Evolutionary conservation across 164 flowering plant species (phyloP).

Genomic region (Saururus chinensis): DNA sequence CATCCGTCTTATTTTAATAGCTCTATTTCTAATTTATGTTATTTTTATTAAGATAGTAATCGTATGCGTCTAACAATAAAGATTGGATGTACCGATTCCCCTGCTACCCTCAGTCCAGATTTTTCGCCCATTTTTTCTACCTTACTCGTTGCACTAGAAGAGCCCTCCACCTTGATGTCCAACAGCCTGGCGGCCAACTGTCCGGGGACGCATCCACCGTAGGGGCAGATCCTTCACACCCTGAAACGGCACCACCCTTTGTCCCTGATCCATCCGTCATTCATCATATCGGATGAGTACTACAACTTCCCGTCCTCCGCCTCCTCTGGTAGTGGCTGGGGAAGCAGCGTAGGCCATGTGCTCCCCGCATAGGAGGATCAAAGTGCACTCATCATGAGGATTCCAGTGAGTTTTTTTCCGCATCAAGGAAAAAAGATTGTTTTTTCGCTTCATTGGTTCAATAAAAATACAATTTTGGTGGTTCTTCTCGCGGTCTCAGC

Average conservation of each 20-base stretch:
- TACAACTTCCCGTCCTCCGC: constrained; percentile 11
- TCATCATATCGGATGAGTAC: constrained; percentile 20
- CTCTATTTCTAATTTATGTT: no score
- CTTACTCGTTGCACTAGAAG: neutral
- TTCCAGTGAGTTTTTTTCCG: constrained; percentile 24
- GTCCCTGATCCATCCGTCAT: constrained; percentile 22
- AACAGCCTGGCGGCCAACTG: constrained; percentile 26
- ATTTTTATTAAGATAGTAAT: no score
- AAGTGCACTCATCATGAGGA: constrained; percentile 18
- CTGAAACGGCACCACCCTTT: constrained; percentile 24
- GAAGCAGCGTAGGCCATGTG: no score
- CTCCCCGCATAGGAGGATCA: constrained; percentile 8
- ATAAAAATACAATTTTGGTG: neutral
- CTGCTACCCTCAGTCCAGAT: neutral
- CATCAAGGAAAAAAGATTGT: neutral
- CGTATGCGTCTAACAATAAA: no score
- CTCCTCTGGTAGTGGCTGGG: constrained; percentile 1
- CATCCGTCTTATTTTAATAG: no score
- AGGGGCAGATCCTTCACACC: constrained; percentile 33
- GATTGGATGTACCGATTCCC: neutral
- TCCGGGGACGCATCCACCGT: constrained; percentile 16
- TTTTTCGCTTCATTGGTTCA: neutral
- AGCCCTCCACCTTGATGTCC: constrained; percentile 27
- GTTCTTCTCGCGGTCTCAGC: neutral
- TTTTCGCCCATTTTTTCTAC: neutral